phyloP scores from a whole-genome alignment of 176 grass and related monocot genomes.

The Oryza glumipatula region DNA sequence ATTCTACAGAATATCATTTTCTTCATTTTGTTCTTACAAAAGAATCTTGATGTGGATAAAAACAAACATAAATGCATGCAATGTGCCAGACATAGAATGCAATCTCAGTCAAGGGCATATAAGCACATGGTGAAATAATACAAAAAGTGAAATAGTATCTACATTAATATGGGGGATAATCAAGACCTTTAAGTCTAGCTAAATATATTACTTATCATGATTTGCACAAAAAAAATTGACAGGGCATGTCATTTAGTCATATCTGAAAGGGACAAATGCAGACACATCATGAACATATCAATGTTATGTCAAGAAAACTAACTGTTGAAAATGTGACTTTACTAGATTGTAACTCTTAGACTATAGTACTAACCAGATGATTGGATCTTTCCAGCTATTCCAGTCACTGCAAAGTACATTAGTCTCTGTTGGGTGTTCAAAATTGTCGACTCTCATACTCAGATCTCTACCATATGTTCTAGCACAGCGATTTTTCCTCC shows the following conservation, averaged over 20 bases:
- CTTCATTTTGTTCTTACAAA: not conserved
- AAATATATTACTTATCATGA: not conserved
- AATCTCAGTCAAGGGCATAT: not conserved
- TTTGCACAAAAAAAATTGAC: not conserved
- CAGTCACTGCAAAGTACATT: constrained; percentile 94
- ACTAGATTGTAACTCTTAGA: not conserved
- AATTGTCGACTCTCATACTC: constrained; percentile 78
- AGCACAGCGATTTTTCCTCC: constrained; percentile 88
- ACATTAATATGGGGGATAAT: not conserved
- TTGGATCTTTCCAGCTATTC: constrained; percentile 80
- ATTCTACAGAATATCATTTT: constrained; percentile 10
- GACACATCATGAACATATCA: not conserved
- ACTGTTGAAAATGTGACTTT: not conserved
- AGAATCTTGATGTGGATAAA: not conserved
- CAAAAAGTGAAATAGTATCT: not conserved
- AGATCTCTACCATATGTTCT: constrained; percentile 64
- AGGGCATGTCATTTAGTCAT: not conserved
- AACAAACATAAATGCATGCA: constrained; percentile 1
- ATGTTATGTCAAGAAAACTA: not conserved
- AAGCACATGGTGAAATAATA: not conserved
- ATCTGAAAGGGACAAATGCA: not conserved
- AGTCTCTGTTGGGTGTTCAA: constrained; percentile 72
- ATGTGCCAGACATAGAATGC: not conserved
- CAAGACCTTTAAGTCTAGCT: not conserved
- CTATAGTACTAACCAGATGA: constrained; percentile 74